These are phyloP conservation scores for Ceratocystis lukuohia DNA, from an alignment of 2,329 filamentous ascomycete genomes.

Conservation along the genomic window DNA sequence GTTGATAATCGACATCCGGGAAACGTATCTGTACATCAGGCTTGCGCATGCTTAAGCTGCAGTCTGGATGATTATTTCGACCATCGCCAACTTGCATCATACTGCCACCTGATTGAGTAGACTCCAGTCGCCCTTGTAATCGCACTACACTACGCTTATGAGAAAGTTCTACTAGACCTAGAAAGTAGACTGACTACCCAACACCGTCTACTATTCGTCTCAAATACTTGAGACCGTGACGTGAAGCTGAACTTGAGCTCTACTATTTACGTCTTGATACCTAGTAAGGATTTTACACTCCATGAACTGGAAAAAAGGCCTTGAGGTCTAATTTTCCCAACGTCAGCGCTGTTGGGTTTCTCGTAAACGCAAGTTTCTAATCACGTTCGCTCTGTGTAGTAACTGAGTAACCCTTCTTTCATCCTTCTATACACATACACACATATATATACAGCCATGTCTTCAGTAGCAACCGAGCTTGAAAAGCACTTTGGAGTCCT, in stretches of 20 bases:
- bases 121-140: background rate
- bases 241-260: background rate
- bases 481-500: conserved; percentile 84
- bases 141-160: background rate
- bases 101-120: background rate
- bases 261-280: background rate
- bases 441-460: conserved; percentile 37
- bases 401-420: background rate
- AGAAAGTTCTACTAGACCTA: background rate
- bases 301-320: too few species aligned
- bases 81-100: background rate
- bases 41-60: background rate
- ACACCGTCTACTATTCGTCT: background rate
- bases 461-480: conserved; percentile 78
- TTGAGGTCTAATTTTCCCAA: background rate
- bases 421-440: background rate
- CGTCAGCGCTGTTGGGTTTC: background rate
- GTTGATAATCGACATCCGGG: background rate
- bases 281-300: background rate
- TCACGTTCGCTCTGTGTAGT: conserved; percentile 1
- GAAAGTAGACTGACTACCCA: background rate
- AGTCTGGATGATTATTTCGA: background rate
- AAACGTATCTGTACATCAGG: background rate
- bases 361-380: conserved; percentile 4
- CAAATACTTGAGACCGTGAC: background rate